Base-by-base conservation (phyloP, 768 basidiomycete species). In the Lactarius hengduanensis region DNA sequence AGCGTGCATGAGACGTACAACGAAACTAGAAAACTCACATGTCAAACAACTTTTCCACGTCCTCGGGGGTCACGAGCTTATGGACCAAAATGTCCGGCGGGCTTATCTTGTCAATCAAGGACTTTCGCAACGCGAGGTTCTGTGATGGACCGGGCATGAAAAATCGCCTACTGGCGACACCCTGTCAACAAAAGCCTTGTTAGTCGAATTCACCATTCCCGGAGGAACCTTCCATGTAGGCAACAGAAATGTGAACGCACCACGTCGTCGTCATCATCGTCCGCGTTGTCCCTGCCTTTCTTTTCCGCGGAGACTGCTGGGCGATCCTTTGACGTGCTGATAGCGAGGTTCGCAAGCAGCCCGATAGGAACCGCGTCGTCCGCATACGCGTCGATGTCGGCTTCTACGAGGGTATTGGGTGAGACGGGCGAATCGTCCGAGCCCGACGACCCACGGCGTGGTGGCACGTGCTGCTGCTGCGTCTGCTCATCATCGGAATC, bases 1-100 rank as follows among this genome's bases (percentile, higher is more conserved):
- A 59, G 67, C 56, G 57, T 10, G 10, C 20, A 18, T 34, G 8
- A 15, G 32, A 59, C 26, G 28, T 20, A 58, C 15, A 64, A 69
- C 32, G 45, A 66, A 32, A 8, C 40, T 5, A 28, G 9, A 50
- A 16, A 22, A 81, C 91, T 38, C 70, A 92, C 90, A 94, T 91
- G 40, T 90, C 82, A 70, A 94, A 94, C n/a, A 94, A 76, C 69
- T 87, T 87, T 65, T 92, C 88, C 2, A 93, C 91, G 67, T 94
- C 92, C 57, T 84, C 84, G 0, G 88, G 84, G 1, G 85, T 86
- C 41, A 94, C 90, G 26, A 94, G 77, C 11, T 90, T 90, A 70
- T 92, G 91, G 2, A 91, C 83, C 50, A 94, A 73, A 63, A 94
- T 92, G 71, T 92, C 91, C 0, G 92, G 92, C 0, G 90, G 88